phyloP scores from a whole-genome alignment of 1,284 basidiomycete species.

The Stereum hirsutum region DNA sequence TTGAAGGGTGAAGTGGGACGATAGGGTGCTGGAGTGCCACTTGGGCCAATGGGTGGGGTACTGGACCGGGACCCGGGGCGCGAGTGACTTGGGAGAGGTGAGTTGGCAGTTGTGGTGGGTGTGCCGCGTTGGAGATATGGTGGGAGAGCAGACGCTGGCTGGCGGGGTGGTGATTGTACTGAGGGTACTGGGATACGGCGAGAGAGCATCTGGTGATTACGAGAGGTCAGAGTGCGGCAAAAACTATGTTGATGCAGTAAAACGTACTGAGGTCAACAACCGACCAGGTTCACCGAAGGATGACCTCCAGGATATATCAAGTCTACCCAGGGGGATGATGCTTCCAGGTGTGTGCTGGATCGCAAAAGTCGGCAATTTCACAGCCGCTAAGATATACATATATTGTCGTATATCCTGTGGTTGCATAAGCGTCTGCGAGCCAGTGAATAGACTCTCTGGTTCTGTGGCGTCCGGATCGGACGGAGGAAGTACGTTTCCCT shows the following conservation, averaged over 20 bases:
- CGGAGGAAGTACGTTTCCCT: constrained; percentile 33
- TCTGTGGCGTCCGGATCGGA: constrained; percentile 15
- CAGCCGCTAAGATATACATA: constrained; percentile 69
- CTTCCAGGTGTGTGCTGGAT: constrained; percentile 51
- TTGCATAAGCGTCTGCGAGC: constrained; percentile 58
- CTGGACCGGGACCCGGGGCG: constrained; percentile 40
- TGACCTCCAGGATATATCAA: constrained; percentile 79
- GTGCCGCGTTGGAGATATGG: constrained; percentile 63
- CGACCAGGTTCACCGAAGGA: constrained; percentile 76
- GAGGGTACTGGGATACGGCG: constrained; percentile 53
- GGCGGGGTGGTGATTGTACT: constrained; percentile 26
- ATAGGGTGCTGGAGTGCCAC: too few relatives aligned
- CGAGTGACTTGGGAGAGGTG: constrained; percentile 23
- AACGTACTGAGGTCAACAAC: constrained; percentile 61
- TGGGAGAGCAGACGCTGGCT: constrained; percentile 59
- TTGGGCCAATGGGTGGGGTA: constrained; percentile 20
- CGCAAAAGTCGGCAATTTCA: constrained; percentile 35
- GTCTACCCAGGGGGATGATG: constrained; percentile 66
- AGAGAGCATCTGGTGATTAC: constrained; percentile 64
- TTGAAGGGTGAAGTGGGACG: constrained; percentile 50
- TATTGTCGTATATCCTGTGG: constrained; percentile 80
- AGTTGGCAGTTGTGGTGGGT: constrained; percentile 24
- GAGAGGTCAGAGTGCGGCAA: not conserved
- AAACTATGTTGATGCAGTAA: not conserved
- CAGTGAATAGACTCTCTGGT: constrained; percentile 42